These are phyloP conservation scores for Globisporangium lucens DNA, from an alignment of 352 stramenopile genomes.

Conservation along the genomic window DNA sequence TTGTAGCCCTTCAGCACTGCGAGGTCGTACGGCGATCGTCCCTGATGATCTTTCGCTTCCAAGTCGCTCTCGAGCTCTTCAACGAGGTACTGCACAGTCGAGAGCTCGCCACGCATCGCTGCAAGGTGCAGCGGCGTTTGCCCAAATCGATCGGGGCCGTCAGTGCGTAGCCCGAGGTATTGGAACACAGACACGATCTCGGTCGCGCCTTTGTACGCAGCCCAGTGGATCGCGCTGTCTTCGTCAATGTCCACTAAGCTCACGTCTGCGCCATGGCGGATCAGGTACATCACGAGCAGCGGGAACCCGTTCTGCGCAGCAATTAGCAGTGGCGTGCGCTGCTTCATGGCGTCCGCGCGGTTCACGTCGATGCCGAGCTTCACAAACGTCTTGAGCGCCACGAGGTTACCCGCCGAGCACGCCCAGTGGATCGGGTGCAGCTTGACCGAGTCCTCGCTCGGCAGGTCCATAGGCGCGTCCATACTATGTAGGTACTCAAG, in stretches of 20 bases:
- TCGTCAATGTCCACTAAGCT: slow-evolving; percentile 58
- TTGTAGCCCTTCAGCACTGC: slow-evolving; percentile 53
- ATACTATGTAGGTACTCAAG: slow-evolving; percentile 50
- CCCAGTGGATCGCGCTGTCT: slow-evolving; percentile 85
- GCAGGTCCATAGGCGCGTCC: slow-evolving; percentile 47
- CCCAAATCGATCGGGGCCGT: slow-evolving; percentile 63
- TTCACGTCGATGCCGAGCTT: slow-evolving; percentile 71
- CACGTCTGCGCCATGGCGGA: slow-evolving; percentile 69
- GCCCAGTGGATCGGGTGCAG: slow-evolving; percentile 86
- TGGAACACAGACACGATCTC: slow-evolving; percentile 84
- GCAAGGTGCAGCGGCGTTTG: slow-evolving; percentile 84
- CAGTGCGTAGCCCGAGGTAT: slow-evolving; percentile 65
- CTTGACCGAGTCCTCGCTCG: slow-evolving; percentile 54
- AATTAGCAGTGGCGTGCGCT: slow-evolving; percentile 69
- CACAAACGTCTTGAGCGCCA: slow-evolving; percentile 55
- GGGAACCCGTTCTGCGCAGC: slow-evolving; percentile 76
- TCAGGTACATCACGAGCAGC: slow-evolving; percentile 71
- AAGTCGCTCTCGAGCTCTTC: slow-evolving; percentile 75
- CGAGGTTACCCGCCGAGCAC: slow-evolving; percentile 70
- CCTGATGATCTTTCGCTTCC: slow-evolving; percentile 41
- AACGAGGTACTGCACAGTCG: slow-evolving; percentile 74
- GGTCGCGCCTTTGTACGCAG: slow-evolving; percentile 80
- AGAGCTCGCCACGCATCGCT: slow-evolving; percentile 67
- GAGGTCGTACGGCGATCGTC: slow-evolving; percentile 57
- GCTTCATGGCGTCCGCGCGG: slow-evolving; percentile 65